Base-by-base conservation (phyloP, 2,329 filamentous ascomycete species). In the Penicillium glabrum region DNA sequence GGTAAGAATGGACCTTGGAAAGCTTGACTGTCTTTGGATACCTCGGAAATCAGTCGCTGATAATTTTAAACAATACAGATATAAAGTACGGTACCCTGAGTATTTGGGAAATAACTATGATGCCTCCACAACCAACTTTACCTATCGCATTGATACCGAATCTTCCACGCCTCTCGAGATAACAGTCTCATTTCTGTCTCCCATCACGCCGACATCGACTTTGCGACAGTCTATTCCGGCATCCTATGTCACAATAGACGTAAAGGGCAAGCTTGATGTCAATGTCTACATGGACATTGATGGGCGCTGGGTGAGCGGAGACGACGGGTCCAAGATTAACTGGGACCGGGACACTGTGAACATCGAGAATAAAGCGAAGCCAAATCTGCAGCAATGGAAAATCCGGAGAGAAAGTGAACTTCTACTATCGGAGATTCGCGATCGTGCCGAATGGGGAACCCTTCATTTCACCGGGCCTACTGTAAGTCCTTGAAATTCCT, bases 381-480 rank as follows among this genome's bases (percentile, higher is more conserved):
- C 65, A 24, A 64, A 61, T 6, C 71, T 80, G 23, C 77, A 78
- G 56, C 72, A 70, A 55, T 80, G 78, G 78, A 68, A 73, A 41
- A 65, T 80, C 23, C 72, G 68, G 27, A 69, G 77, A 56, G 68
- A 76, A 50, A 71, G 65, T 3, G 84, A 93, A 72, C 80, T 88
- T 70, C 78, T 90, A n/a, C 83, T 95, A 53, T 90, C 88, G 1
- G 91, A 96, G 72, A 82, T 82, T 54, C 76, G 76, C 44, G 91
- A 96, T 66, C 87, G 88, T 44, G 84, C 89, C 1, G 91, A 96
- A 82, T 96, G 91, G 91, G 91, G 91, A 4, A 88, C 86, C 27
- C 73, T 96, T 56, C 84, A 90, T 72, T 91, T 96, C 69, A 88
- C 88, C 23, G 90, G 82, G 1, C 89, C 91, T 23, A 77, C 80